Evolutionary conservation across 257 asterid genomes (phyloP), one percentile per base, ranked within the genome.

Genomic region (Gentiana macrophylla): DNA sequence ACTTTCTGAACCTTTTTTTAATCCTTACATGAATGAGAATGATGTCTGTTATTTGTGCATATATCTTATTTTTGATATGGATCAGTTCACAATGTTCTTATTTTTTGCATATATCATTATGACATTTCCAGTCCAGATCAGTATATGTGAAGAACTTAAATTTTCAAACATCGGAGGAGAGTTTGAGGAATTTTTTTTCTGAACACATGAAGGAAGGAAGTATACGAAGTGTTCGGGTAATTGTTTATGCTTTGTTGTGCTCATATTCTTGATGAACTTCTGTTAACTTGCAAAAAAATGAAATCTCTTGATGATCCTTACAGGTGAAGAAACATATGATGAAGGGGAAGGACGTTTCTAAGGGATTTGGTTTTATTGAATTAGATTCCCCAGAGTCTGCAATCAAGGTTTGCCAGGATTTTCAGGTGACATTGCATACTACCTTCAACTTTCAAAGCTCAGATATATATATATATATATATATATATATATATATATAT

Each of bases 321-420:
- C 59, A 86, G 97, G 95, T 87, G 78, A 84, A 84, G 77, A 91
- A 84, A 74, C 95, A 91, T 72, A 35, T 77, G 53, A 87, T 84
- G 80, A 87, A 87, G 53, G 96, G 96, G 70, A 87, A 91, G 79
- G 77, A 59, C 57, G 80, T 91, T 48, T 91, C 98, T 1, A 87
- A 72, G 92, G 98, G 98, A 56, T 91, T 87, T 69, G 98, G 98
- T 54, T 92, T 92, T 64, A 33, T 88, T 52, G 98, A 92, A 73
- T 88, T 92, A 24, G 95, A 92, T 78, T 73, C 78, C 43, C 81
- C 76, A 48, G 93, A 88, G 69, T 81, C 98, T 51, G 93, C 98
- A 49, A 61, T 70, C 48, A 78, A 67, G 35, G 79, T 81, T 67
- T 85, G 95, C 80, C 83, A 64, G 81, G 90, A 83, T 66, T 67